Conservation (phyloP, 306 rosid species). For the Lathyrus aphaca region DNA sequence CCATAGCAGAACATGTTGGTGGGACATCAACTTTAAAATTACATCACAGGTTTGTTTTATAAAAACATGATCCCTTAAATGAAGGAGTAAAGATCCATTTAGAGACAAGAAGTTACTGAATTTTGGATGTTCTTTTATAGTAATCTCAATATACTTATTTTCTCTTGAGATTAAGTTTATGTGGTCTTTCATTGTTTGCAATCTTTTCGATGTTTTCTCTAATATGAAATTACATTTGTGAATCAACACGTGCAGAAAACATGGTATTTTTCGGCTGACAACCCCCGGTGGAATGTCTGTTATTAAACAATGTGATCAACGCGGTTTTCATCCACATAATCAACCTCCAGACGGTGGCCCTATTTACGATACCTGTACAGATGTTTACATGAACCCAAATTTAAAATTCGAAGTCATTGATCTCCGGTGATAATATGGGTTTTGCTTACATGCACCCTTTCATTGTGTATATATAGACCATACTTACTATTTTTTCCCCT, state of each 20-base stretch:
- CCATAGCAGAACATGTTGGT: conserved; percentile 2
- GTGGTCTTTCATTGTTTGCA: background rate
- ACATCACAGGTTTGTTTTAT: conserved; percentile 1
- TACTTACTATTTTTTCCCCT: conserved; percentile 7
- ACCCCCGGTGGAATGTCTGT: conserved; percentile 92
- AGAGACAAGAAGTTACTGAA: background rate
- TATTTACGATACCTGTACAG: conserved; percentile 80
- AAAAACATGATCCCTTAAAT: background rate
- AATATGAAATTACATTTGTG: conserved; percentile 22
- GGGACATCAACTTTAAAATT: conserved; percentile 14
- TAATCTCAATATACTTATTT: background rate
- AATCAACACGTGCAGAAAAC: conserved; percentile 61
- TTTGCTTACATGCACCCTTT: conserved; percentile 9
- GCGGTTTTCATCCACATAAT: conserved; percentile 87
- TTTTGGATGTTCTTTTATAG: background rate
- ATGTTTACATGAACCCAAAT: conserved; percentile 87
- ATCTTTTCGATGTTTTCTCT: background rate
- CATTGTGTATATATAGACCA: conserved; percentile 42
- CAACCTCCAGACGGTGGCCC: conserved; percentile 96
- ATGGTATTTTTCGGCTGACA: conserved; percentile 94
- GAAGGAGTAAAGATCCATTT: background rate
- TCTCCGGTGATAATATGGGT: conserved; percentile 61
- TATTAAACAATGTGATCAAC: conserved; percentile 82
- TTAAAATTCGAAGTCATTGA: conserved; percentile 88
- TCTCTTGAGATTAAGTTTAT: background rate